Evolutionary conservation across 805 yeast species (phyloP).

Genomic region (Metschnikowia noctiluminum): DNA sequence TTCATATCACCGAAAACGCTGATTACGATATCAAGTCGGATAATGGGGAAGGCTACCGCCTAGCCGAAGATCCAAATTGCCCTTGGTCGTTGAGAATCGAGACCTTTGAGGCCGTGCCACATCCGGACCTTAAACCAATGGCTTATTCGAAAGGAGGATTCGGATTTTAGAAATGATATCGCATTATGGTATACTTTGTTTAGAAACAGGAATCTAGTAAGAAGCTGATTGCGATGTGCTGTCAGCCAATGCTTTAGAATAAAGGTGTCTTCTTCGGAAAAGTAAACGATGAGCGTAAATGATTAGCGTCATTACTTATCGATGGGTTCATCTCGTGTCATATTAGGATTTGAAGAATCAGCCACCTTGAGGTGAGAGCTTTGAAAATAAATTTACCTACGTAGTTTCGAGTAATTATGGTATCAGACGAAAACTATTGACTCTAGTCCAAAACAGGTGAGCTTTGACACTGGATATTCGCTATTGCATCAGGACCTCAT

Average conservation of each 20-base stretch:
- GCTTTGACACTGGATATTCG: too few species aligned
- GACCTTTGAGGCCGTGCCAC: conserved; percentile 78
- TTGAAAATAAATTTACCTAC: too few species aligned
- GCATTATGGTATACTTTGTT: neutral
- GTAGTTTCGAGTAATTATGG: too few species aligned
- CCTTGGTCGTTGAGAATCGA: conserved; percentile 50
- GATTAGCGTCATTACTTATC: too few species aligned
- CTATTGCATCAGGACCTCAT: too few species aligned
- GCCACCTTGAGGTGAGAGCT: too few species aligned
- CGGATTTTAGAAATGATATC: conserved; percentile 27
- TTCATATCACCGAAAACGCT: conserved; percentile 57
- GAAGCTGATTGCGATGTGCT: neutral
- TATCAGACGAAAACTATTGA: too few species aligned
- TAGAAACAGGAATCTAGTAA: neutral
- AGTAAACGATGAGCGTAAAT: too few species aligned
- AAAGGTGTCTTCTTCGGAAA: too few species aligned
- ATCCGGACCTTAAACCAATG: conserved; percentile 93
- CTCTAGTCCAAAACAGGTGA: too few species aligned
- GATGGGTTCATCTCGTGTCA: too few species aligned
- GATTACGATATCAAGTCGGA: conserved; percentile 45
- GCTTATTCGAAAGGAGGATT: conserved; percentile 61
- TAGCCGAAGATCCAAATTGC: conserved; percentile 35
- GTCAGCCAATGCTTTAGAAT: neutral
- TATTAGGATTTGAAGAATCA: too few species aligned
- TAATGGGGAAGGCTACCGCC: conserved; percentile 41